Conservation (phyloP, 2,329 filamentous ascomycete genomes). For the Raffaelea arxii region DNA sequence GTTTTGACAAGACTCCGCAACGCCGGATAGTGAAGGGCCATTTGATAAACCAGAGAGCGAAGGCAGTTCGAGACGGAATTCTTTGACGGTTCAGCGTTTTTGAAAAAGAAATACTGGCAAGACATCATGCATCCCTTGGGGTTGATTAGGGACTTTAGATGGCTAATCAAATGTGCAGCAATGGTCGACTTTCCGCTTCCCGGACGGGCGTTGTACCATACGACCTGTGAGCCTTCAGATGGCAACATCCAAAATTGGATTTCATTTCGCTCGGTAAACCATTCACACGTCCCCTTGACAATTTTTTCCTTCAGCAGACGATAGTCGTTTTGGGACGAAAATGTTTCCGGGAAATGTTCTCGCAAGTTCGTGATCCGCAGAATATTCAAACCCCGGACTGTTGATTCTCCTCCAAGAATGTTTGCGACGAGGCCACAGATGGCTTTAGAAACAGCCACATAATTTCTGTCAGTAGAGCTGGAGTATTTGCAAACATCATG, state of each 20-base stretch:
- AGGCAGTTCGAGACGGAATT: neutral
- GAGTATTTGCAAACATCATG: conserved; percentile 14
- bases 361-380: neutral
- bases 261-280: neutral
- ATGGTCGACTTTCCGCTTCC: conserved; percentile 3
- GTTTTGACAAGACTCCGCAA: neutral
- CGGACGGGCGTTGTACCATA: conserved; percentile 1
- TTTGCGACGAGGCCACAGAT: neutral
- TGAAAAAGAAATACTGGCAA: conserved; percentile 4
- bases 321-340: conserved; percentile 2
- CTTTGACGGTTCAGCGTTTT: neutral
- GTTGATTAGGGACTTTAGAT: neutral
- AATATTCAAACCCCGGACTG: neutral
- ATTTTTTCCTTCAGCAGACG: neutral
- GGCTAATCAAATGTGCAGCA: neutral
- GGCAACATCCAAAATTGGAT: neutral
- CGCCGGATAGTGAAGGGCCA: neutral
- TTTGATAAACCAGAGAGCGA: conserved; percentile 2
- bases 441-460: neutral
- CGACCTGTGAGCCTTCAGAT: neutral
- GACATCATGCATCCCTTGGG: neutral
- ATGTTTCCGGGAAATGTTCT: neutral
- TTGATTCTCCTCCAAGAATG: neutral
- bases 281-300: conserved; percentile 2
- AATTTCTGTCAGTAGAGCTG: neutral